Evolutionary conservation across 257 asterid species (phyloP), one percentile per base, ranked within the genome.

Genomic region (Parsonsia alboflavescens): DNA sequence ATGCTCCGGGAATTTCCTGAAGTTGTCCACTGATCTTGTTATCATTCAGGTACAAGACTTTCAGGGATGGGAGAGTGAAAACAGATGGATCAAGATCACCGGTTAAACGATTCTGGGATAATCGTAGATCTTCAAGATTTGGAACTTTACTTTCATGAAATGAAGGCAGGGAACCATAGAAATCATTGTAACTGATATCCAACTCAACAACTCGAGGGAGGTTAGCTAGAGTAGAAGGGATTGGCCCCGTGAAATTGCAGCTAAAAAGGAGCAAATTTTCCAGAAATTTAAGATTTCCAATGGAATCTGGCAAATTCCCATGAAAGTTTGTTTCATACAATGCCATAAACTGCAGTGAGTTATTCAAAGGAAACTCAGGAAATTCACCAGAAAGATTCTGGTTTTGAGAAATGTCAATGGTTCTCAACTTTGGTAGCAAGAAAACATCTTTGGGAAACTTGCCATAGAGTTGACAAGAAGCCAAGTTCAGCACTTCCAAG

Each of bases 1-100:
- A 76, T 5, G 57, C 22, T 33, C 64, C 36, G 44, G 68, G 17
- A 45, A 85, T 56, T 15, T 79, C 89, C 50, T 6, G 9, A 2
- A 88, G 70, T 11, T 28, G 84, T 67, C 86, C 93, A 48, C 77
- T 82, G 63, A 90, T 82, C 26, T 69, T 72, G 76, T 88, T 86
- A 77, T 73, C 57, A 6, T 78, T 63, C 57, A 90, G 91, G 39
- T 2, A 10, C 68, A 90, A 81, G 33, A 3, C 28, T 56, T 67
- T 73, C 24, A 88, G 80, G 46, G 84, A 81, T 61, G 86, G 86
- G 46, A 86, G 86, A 39, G 42, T 42, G 53, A 88, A 86, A 16
- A 85, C 75, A 21, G 88, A 77, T 17, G 53, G 7, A 6, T 93
- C 89, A 65, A 88, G 81, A 49, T 49, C 59, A 67, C 93, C 90